Evolutionary conservation across 2,329 filamentous ascomycete genomes (phyloP), one percentile per base, ranked within the genome.

Genomic region (Fusarium beomiforme): DNA sequence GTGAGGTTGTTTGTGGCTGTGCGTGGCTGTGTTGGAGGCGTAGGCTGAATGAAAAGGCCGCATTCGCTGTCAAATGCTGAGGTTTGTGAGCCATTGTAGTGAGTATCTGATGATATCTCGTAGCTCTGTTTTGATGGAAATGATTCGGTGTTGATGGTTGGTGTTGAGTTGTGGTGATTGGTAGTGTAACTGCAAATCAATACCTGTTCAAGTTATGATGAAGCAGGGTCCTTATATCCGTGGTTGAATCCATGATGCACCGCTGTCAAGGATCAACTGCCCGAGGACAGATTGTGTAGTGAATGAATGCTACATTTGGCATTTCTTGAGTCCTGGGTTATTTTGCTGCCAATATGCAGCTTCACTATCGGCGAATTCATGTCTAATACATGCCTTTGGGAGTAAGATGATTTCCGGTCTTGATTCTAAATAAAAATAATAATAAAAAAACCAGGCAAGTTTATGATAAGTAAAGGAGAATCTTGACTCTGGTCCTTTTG

Each of bases 1-100:
- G 74, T 71, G 65, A 64, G 58, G 59, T 34, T 58, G 42, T 29
- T 29, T 69, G 69, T 74, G 71, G 72, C 71, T 69, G 67, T 65
- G 62, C 43, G 50, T 65, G 62, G 62, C 62, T 74, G 69, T 59
- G 33, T 33, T 12, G n/a, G 29, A 43, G 61, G 36, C 62, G 21
- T 12, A 19, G 39, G n/a, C 31, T 43, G 54, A 51, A 13, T 4
- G 14, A 21, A 23, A 51, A 67, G 56, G 64, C 51, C 61, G 55
- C 59, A 24, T 49, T 34, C 54, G 7, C 12, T 34, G 46, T 33
- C 16, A 37, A n/a, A 14, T 5, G 16, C 4, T 6, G 24, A 6
- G 19, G 12, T 12, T 6, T 21, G 46, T 6, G 2, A 12, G 11
- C 6, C n/a, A 11, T 5, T 6, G 11, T 4, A 29, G 13, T 24